Conservation (phyloP, 2,329 filamentous ascomycete species). For the Pseudogymnoascus sp. region DNA sequence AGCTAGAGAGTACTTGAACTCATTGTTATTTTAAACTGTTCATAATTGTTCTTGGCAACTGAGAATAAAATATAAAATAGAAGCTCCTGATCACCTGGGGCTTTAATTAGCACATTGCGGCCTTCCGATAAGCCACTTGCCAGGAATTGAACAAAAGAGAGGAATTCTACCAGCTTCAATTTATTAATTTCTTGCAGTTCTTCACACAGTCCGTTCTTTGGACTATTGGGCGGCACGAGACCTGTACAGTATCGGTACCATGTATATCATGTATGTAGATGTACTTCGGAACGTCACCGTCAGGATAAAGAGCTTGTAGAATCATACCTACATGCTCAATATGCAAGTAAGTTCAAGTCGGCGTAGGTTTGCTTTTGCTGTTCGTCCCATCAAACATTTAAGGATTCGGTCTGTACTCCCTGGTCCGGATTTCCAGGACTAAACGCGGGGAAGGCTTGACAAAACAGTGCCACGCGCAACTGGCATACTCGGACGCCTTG, state of each 20-base stretch:
- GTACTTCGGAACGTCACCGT: too few relatives aligned
- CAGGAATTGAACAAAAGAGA: not conserved
- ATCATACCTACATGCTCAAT: not conserved
- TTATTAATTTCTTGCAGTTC: not conserved
- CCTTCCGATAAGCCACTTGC: not conserved
- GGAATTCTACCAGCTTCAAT: not conserved
- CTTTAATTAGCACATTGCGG: not conserved
- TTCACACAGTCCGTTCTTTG: not conserved
- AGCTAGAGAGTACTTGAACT: not conserved
- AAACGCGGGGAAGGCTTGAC: not conserved
- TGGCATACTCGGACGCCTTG: not conserved
- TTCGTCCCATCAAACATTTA: not conserved
- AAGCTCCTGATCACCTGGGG: not conserved
- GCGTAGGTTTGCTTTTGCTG: not conserved
- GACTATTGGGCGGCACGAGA: not conserved
- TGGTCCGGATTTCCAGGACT: not conserved
- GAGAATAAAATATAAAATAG: not conserved
- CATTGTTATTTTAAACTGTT: not conserved
- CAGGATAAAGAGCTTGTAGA: not conserved
- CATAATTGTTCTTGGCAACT: not conserved
- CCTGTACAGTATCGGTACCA: not conserved
- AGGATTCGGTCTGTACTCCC: not conserved
- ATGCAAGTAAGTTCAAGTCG: not conserved
- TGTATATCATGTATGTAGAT: not conserved
- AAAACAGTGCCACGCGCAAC: not conserved